These are phyloP conservation scores for Hypomyces perniciosus DNA, from an alignment of 2,329 filamentous ascomycete genomes.

Conservation along the genomic window DNA sequence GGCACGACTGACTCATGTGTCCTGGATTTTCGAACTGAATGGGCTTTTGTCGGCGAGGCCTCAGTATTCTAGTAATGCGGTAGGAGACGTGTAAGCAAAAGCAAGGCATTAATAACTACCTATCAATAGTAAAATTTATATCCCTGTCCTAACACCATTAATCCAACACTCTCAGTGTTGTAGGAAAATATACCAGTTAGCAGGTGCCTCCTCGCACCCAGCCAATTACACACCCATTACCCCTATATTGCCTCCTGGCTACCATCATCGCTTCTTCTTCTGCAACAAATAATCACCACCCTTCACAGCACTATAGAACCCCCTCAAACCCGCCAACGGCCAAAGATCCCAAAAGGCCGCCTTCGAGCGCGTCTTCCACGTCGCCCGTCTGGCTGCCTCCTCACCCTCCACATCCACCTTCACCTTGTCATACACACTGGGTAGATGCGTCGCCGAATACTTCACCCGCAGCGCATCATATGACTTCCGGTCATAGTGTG, in stretches of 20 bases:
- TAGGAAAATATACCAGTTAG: too few species aligned
- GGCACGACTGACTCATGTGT: conserved; percentile 20
- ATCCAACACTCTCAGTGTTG: too few species aligned
- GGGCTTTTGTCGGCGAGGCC: neutral
- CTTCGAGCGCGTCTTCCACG: conserved; percentile 27
- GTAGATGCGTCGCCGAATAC: conserved; percentile 54
- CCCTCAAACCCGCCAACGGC: conserved; percentile 41
- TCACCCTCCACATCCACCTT: conserved; percentile 40
- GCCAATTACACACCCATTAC: neutral
- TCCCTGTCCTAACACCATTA: too few species aligned
- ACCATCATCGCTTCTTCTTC: conserved; percentile 21
- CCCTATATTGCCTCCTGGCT: neutral
- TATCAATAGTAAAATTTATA: neutral
- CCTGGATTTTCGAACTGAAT: too few species aligned
- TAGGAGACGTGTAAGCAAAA: neutral
- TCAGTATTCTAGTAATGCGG: too few species aligned
- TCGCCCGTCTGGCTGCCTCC: conserved; percentile 24
- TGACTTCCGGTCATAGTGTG: conserved; percentile 51
- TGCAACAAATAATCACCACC: conserved; percentile 43
- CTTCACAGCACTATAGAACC: conserved; percentile 38
- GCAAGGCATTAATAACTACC: neutral
- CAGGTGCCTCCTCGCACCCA: neutral
- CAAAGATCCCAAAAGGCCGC: conserved; percentile 23
- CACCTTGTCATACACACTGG: conserved; percentile 63
- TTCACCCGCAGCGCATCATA: conserved; percentile 53